Percentiles rank a stretch among this genome's conserved stretches.
These are phyloP conservation scores for Stagonosporopsis cucurbitacearum DNA, from an alignment of 2,329 filamentous ascomycete species.

Conservation along the genomic window DNA sequence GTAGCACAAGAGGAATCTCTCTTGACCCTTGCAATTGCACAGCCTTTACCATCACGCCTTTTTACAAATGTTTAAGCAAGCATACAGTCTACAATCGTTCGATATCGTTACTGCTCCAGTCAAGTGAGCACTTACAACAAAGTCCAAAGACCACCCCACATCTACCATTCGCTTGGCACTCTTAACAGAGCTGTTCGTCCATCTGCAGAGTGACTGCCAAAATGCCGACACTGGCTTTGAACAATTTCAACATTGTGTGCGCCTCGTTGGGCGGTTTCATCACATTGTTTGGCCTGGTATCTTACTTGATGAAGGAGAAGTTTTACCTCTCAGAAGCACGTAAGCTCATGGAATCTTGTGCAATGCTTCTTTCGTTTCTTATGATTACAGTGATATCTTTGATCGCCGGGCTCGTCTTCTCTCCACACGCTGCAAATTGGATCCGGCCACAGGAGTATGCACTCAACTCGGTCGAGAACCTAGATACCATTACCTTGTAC, in stretches of 20 bases:
- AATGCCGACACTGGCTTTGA: constrained; percentile 69
- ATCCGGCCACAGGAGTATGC: constrained; percentile 79
- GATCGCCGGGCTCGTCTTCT: constrained; percentile 78
- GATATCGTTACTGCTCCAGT: constrained; percentile 7
- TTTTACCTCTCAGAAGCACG: constrained; percentile 90
- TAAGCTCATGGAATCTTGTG: constrained; percentile 57
- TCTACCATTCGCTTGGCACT: background rate
- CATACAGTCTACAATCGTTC: background rate
- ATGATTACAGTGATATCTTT: constrained; percentile 75
- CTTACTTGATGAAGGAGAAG: constrained; percentile 85
- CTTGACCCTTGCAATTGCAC: background rate
- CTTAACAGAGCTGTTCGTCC: background rate
- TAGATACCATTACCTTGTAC: constrained; percentile 78
- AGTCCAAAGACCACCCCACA: background rate
- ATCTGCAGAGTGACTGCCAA: background rate
- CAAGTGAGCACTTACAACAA: constrained; percentile 1
- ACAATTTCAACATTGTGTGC: constrained; percentile 85
- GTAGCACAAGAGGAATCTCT: background rate
- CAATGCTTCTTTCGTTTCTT: background rate
- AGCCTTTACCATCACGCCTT: background rate
- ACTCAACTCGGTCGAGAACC: constrained; percentile 59
- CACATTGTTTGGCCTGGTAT: constrained; percentile 87
- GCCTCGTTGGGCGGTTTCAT: constrained; percentile 85
- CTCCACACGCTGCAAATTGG: constrained; percentile 77
- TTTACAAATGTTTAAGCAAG: constrained; percentile 3